These are phyloP conservation scores for Diaporthe capsici DNA, from an alignment of 2,329 filamentous ascomycete genomes.

Conservation along the genomic window DNA sequence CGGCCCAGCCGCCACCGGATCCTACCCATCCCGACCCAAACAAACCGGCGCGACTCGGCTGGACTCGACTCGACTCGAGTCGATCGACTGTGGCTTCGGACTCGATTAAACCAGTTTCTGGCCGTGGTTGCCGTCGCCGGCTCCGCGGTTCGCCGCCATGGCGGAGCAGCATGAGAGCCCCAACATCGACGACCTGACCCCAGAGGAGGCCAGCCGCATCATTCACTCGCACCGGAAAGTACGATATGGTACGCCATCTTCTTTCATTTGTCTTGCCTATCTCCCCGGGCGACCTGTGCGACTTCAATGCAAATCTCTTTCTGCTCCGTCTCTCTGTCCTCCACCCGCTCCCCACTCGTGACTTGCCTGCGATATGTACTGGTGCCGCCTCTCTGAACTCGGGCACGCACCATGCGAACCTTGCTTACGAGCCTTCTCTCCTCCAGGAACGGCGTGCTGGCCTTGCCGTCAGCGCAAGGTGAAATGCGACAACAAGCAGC, in stretches of 20 bases:
- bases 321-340: background rate
- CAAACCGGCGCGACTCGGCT: background rate
- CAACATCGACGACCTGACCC: slow-evolving; percentile 70
- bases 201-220: slow-evolving; percentile 77
- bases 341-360: background rate
- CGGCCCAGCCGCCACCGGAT: background rate
- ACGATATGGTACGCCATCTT: slow-evolving; percentile 70
- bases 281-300: background rate
- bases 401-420: background rate
- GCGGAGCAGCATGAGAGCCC: slow-evolving; percentile 60
- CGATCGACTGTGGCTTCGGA: background rate
- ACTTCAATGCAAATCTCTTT: background rate
- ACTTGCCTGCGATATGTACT: background rate
- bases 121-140: slow-evolving; percentile 7
- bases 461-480: slow-evolving; percentile 78
- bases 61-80: background rate
- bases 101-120: background rate
- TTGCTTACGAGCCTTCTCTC: slow-evolving; percentile 11
- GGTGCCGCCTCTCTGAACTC: background rate
- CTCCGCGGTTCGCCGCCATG: slow-evolving; percentile 52
- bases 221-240: slow-evolving; percentile 79
- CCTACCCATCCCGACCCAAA: background rate
- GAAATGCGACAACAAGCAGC: slow-evolving; percentile 78
- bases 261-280: background rate
- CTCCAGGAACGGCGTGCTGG: slow-evolving; percentile 74